Base-by-base conservation (phyloP, 768 basidiomycete species). In the Lactarius hengduanensis region DNA sequence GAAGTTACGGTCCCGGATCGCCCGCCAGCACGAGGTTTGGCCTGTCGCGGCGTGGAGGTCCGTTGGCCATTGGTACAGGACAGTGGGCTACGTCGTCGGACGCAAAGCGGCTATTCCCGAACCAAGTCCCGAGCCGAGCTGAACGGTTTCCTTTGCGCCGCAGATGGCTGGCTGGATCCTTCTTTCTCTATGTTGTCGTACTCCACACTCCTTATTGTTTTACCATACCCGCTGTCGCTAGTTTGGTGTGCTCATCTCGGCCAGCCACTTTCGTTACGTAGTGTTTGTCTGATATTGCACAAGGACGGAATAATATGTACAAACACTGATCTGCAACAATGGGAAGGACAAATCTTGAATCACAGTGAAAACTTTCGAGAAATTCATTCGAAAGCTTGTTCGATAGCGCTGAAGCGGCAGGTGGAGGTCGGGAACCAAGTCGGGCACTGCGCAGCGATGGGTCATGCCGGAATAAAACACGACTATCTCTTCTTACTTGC, bases 1-100 rank as follows among this genome's bases (percentile, higher is more conserved):
- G 64, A 65, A 65, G 13, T n/a, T 65, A 0, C 58, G 64, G 0
- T 65, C 64, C 2, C 59, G 64, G 13, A 60, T 65, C 16, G 59
- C n/a, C 3, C 64, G 58, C 28, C 43, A 18, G 8, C 30, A 55
- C 18, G 64, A 65, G 40, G 32, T 65, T 22, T 65, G 50, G 64
- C 59, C 59, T 0, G 15, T 59, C 7, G 20, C 38, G 0, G 40
- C 30, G 4, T 59, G 26, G 64, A 30, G 28, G 30, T 11, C 58
- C 1, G 38, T 28, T 2, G 3, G 30, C 16, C 64, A 65, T 43
- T 60, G 26, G 58, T 65, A 60, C 30, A 45, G 64, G 5, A 65
- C 64, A 1, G 9, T 34, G 1, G 50, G 64, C 9, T 65, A 65
- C 9, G 40, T 65, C n/a, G 4, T 65, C 30, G 22, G 18, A 8